Evolutionary conservation across 768 basidiomycete species (phyloP).

Genomic region (Hericium rajendrae): DNA sequence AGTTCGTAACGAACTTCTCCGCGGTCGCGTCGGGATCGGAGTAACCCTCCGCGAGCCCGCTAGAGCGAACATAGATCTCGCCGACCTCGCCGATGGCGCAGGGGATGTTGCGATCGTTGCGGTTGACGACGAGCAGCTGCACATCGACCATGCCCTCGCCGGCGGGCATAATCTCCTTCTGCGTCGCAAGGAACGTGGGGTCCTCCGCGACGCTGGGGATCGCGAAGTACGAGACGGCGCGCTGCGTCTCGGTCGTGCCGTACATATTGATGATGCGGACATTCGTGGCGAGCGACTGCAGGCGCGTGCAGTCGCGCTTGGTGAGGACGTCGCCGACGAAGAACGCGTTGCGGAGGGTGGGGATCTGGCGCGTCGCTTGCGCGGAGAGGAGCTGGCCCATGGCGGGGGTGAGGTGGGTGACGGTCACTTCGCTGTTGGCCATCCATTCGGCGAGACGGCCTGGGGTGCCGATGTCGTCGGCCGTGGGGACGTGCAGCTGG

Average conservation of each 20-base stretch:
- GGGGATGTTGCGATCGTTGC: conserved; percentile 70
- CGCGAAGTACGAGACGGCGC: conserved; percentile 94
- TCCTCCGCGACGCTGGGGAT: conserved; percentile 81
- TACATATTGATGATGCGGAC: conserved; percentile 99
- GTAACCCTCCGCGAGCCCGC: conserved; percentile 94
- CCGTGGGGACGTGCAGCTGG: conserved; percentile 88
- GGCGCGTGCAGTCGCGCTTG: conserved; percentile 91
- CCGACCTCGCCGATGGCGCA: conserved; percentile 96
- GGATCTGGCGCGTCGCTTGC: conserved; percentile 72
- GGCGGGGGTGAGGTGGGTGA: conserved; percentile 97
- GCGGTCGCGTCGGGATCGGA: conserved; percentile 71
- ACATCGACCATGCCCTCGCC: conserved; percentile 97
- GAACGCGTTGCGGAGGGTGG: conserved; percentile 82
- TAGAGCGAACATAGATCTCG: conserved; percentile 96
- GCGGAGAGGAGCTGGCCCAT: conserved; percentile 98
- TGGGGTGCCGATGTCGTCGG: conserved; percentile 94
- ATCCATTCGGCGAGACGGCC: conserved; percentile 98
- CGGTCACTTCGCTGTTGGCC: conserved; percentile 80
- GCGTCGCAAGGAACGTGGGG: conserved; percentile 81
- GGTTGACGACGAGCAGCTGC: conserved; percentile 92
- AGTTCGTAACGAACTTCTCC: conserved; percentile 92
- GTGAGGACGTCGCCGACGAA: conserved; percentile 99
- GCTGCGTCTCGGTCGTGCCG: conserved; percentile 97
- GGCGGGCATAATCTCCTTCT: conserved; percentile 97
- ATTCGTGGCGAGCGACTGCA: conserved; percentile 87